A percentile compares a stretch with the other conserved stretches of the same genome.
Evolutionary conservation across 1,139 yeast genomes (phyloP).

Genomic region (Candida labiduridarum): DNA sequence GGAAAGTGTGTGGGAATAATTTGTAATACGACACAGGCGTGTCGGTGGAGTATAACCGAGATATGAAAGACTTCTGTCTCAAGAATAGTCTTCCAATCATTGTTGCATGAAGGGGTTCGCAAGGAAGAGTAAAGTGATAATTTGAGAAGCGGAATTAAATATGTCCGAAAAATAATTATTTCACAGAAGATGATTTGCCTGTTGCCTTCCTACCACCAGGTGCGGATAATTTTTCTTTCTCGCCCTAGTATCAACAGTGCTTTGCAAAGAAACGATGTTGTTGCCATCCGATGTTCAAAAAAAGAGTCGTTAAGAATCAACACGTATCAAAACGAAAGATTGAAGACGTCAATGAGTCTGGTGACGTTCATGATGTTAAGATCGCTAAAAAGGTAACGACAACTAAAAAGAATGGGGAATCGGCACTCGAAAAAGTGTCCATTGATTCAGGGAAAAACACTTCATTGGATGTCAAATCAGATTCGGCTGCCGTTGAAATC

Average conservation of each 20-base stretch:
- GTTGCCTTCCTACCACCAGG: too few species aligned
- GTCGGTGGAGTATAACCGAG: slow-evolving; percentile 9
- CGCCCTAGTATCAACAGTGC: too few species aligned
- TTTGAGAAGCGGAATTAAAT: background rate
- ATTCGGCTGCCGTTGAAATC: slow-evolving; percentile 1
- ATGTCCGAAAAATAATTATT: background rate
- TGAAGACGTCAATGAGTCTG: slow-evolving; percentile 3
- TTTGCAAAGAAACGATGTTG: too few species aligned
- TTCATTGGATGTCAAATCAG: background rate
- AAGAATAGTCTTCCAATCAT: background rate
- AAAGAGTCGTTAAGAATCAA: slow-evolving; percentile 26
- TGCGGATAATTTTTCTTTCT: background rate
- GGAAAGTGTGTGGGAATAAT: slow-evolving; percentile 76
- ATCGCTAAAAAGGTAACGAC: background rate
- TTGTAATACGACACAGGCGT: slow-evolving; percentile 44
- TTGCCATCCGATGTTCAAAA: slow-evolving; percentile 33
- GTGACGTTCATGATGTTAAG: background rate
- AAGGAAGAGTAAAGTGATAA: background rate
- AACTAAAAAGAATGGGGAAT: background rate
- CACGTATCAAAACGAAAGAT: slow-evolving; percentile 7
- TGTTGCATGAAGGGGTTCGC: background rate
- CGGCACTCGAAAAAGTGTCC: background rate
- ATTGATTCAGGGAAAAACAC: background rate
- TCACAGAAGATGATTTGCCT: too few species aligned
- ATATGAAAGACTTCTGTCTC: background rate